phyloP scores from a whole-genome alignment of 208 protist genomes.

The Crithidia fasciculata region DNA sequence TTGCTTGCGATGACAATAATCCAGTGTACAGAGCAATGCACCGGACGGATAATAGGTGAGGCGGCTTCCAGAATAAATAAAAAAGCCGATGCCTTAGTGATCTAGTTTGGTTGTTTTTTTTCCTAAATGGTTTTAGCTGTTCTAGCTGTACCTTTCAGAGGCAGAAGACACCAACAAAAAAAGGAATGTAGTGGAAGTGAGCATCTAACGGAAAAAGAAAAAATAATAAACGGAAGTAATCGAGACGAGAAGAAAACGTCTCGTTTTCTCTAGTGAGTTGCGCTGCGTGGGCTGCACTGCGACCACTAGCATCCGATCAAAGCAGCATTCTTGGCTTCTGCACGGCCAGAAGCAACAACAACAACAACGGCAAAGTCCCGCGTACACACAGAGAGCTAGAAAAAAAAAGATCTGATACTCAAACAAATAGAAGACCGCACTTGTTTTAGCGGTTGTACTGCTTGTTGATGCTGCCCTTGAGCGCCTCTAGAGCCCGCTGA shows the following conservation, averaged over 20 bases:
- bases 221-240: conserved; percentile 19
- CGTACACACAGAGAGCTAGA: not conserved
- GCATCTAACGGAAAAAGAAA: conserved; percentile 5
- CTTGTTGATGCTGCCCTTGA: conserved; percentile 69
- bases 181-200: conserved; percentile 11
- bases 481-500: conserved; percentile 41
- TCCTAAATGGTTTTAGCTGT: not conserved
- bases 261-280: not conserved
- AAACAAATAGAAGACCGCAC: not conserved
- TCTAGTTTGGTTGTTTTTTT: not conserved
- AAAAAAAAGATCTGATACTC: not conserved
- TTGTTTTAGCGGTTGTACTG: conserved; percentile 44
- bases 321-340: not conserved
- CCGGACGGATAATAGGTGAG: too few relatives aligned
- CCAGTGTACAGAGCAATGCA: too few relatives aligned
- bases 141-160: not conserved
- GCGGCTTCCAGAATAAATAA: too few relatives aligned
- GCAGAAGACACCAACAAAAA: not conserved
- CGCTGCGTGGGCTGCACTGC: not conserved
- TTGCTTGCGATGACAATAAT: too few relatives aligned
- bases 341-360: not conserved
- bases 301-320: not conserved
- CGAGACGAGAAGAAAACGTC: too few relatives aligned
- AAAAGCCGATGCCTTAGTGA: not conserved
- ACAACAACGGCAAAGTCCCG: not conserved